Base-by-base conservation (phyloP, 148 eudicot species). In the Limonium bicolor region DNA sequence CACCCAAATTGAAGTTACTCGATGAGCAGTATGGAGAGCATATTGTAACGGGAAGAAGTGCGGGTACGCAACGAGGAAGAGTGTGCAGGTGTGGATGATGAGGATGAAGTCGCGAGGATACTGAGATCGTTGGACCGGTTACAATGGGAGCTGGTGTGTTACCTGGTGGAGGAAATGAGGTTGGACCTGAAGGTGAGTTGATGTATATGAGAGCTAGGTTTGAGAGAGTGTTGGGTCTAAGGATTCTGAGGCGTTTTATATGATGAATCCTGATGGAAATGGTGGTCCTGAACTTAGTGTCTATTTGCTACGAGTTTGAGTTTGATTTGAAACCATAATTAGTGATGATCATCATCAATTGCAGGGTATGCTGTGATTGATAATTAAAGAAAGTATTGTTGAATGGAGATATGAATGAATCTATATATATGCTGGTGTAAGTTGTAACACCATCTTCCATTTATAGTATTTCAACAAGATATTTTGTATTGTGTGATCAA, bases 161-260 rank as follows among this genome's bases (percentile, higher is more conserved):
- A 12, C 95, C 99, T 0, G 63, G 52, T 4, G 18, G 43, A 2
- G 74, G 55, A 0, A 58, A 41, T 1, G 73, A 46, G 14, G 27
- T 31, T 0, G 58, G 49, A 36, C 21, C 49, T n/a, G 86, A 71
- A 19, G 94, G 87, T 4, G 87, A 81, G 63, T 32, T 81, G 0
- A 86, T 86, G 93, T 87, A 83, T 13, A 87, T 87, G 90, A 72
- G 94, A 43, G 96, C 94, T 4, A 87, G 62, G 69, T 87, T 87
- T 66, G 96, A 87, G 62, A 80, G 96, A 53, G 76, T 87, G 83
- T 83, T 21, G 96, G 96, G 46, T 66, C 74, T 27, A 80, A 54
- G 54, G 96, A 87, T 40, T 79, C 86, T 1, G 96, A 87, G 49
- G 94, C 96, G n/a, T 83, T 87, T 27, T 87, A 87, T 50, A 87